Conservation (phyloP, 257 asterid genomes). For the Fraxinus anomala region DNA sequence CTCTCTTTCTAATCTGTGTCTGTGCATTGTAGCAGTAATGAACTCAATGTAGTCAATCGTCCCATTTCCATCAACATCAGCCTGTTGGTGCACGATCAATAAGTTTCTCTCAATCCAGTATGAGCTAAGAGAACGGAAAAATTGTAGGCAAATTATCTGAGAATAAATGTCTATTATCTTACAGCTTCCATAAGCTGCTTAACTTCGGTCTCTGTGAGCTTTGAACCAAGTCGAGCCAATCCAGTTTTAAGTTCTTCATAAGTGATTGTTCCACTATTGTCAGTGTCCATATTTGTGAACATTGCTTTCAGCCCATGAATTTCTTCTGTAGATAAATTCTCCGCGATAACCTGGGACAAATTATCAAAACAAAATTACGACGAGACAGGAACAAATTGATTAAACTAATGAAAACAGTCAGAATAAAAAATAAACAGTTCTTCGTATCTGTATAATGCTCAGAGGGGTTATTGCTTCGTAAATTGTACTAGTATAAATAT, state of each 20-base stretch:
- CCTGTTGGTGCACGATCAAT: constrained; percentile 39
- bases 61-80: constrained; percentile 94
- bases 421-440: neutral
- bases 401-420: neutral
- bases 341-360: constrained; percentile 70
- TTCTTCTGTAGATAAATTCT: constrained; percentile 77
- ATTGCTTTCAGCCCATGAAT: constrained; percentile 85
- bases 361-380: neutral
- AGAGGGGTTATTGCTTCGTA: neutral
- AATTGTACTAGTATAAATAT: neutral
- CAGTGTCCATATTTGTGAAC: constrained; percentile 86
- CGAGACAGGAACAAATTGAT: neutral
- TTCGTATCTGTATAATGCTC: neutral
- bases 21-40: constrained; percentile 90
- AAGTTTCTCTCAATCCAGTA: neutral
- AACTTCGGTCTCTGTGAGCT: constrained; percentile 82
- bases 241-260: constrained; percentile 84
- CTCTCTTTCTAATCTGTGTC: constrained; percentile 80
- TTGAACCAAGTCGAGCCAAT: constrained; percentile 81
- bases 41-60: constrained; percentile 83
- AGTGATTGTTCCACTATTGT: constrained; percentile 78
- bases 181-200: constrained; percentile 93
- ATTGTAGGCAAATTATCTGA: neutral
- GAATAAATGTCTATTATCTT: constrained; percentile 27
- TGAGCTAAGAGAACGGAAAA: neutral